Percentiles rank a stretch among this genome's conserved stretches.
These are phyloP conservation scores for Cubamyces lactineus DNA, from an alignment of 768 basidiomycete genomes.

Conservation along the genomic window DNA sequence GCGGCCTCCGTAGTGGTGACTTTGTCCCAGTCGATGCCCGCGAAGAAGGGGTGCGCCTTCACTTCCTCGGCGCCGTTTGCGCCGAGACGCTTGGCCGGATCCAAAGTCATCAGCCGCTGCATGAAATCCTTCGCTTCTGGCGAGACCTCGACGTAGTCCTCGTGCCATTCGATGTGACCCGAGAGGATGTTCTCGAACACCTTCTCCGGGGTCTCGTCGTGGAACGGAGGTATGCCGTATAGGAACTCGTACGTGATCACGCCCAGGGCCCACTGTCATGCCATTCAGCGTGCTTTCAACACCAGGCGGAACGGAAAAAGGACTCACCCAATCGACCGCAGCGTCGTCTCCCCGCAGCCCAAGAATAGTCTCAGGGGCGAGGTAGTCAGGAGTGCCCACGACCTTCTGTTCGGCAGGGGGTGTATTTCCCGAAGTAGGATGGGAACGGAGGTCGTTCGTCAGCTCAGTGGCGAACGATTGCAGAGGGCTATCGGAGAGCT, in stretches of 20 bases:
- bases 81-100: slow-evolving; percentile 82
- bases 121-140: slow-evolving; percentile 90
- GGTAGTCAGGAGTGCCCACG: slow-evolving; percentile 97
- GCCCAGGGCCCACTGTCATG: slow-evolving; percentile 90
- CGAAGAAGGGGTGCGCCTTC: slow-evolving; percentile 89
- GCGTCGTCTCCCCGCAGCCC: slow-evolving; percentile 95
- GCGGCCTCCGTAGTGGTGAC: slow-evolving; percentile 87
- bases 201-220: slow-evolving; percentile 94
- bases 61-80: slow-evolving; percentile 89
- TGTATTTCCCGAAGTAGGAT: slow-evolving; percentile 68
- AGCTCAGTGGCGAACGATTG: slow-evolving; percentile 88
- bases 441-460: slow-evolving; percentile 80
- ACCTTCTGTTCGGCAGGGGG: slow-evolving; percentile 90
- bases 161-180: slow-evolving; percentile 93
- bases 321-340: slow-evolving; percentile 92
- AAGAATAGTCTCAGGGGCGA: slow-evolving; percentile 94
- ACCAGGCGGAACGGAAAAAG: slow-evolving; percentile 14
- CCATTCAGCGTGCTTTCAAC: slow-evolving; percentile 24
- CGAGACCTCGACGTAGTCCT: slow-evolving; percentile 87
- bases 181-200: slow-evolving; percentile 99
- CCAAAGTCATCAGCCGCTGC: slow-evolving; percentile 78
- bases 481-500: slow-evolving; percentile 68
- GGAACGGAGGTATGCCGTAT: slow-evolving; percentile 96
- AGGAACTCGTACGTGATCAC: slow-evolving; percentile 98
- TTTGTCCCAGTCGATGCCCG: slow-evolving; percentile 91